These are phyloP conservation scores for Penicillium decumbens DNA, from an alignment of 2,329 filamentous ascomycete genomes.

Conservation along the genomic window DNA sequence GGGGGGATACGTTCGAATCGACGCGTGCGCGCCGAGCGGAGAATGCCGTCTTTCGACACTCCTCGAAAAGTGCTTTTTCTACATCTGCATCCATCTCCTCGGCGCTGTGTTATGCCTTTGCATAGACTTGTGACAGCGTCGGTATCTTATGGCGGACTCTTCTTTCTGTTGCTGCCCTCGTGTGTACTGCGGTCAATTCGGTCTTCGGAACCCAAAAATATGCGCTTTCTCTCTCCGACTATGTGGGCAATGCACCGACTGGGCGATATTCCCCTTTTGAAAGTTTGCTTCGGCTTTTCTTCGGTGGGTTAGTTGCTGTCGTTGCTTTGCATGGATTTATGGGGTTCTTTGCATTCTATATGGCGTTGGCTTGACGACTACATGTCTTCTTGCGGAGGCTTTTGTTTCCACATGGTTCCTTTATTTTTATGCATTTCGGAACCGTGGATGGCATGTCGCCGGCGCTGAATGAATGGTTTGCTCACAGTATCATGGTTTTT, in stretches of 20 bases:
- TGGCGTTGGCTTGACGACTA: conserved; percentile 41
- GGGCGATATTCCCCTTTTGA: too few species aligned
- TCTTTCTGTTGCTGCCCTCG: conserved; percentile 24
- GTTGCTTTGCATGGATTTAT: conserved; percentile 7
- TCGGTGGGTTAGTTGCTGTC: not conserved
- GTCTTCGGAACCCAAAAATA: conserved; percentile 11
- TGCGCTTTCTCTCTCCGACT: conserved; percentile 28
- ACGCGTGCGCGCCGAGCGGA: conserved; percentile 38
- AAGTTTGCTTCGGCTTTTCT: not conserved
- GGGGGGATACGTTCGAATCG: conserved; percentile 36
- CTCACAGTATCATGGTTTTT: conserved; percentile 22
- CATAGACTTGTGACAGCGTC: conserved; percentile 40
- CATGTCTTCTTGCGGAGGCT: conserved; percentile 33
- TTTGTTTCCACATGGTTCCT: conserved; percentile 21
- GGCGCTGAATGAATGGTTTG: conserved; percentile 31
- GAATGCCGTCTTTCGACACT: conserved; percentile 33
- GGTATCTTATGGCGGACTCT: conserved; percentile 39
- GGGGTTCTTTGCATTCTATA: conserved; percentile 41
- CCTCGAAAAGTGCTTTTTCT: conserved; percentile 37
- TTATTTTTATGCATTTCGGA: conserved; percentile 28
- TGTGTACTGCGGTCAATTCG: conserved; percentile 22
- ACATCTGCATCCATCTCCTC: conserved; percentile 38
- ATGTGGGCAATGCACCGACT: not conserved
- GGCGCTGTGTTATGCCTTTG: conserved; percentile 38
- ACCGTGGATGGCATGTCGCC: conserved; percentile 34